These are phyloP conservation scores for Globisporangium alternatum DNA, from an alignment of 352 stramenopile species.

Conservation along the genomic window DNA sequence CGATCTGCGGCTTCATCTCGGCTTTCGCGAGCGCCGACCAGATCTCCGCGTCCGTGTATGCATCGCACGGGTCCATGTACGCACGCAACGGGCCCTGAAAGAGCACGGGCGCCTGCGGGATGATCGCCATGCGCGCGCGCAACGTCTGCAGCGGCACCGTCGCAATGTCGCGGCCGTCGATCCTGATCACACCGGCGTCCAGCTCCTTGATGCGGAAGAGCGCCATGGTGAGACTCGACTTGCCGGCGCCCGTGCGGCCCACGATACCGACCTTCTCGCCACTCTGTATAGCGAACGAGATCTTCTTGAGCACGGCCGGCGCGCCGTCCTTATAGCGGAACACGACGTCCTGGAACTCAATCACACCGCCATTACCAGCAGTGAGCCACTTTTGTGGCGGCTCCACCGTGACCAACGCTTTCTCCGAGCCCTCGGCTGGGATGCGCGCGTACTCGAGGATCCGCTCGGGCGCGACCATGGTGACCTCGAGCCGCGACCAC, in stretches of 20 bases:
- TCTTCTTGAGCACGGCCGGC: conserved; percentile 42
- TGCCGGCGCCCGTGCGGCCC: conserved; percentile 82
- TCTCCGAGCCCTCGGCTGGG: conserved; percentile 19
- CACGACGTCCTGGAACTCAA: conserved; percentile 89
- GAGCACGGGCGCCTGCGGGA: conserved; percentile 91
- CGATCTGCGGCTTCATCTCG: conserved; percentile 48
- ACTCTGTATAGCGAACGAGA: conserved; percentile 74
- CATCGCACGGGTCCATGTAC: conserved; percentile 40
- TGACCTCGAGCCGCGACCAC: conserved; percentile 58
- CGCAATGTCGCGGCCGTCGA: conserved; percentile 91
- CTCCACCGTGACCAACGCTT: conserved; percentile 2
- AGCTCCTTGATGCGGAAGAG: conserved; percentile 94
- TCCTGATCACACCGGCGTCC: conserved; percentile 78
- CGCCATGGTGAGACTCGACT: conserved; percentile 84
- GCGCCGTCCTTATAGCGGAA: conserved; percentile 84
- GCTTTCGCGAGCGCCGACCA: conserved; percentile 34
- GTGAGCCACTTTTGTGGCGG: conserved; percentile 65
- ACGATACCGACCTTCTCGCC: conserved; percentile 91
- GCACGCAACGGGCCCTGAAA: conserved; percentile 90
- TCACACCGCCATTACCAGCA: conserved; percentile 35
- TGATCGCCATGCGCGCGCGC: conserved; percentile 86
- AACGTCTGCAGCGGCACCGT: conserved; percentile 84
- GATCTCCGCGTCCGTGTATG: conserved; percentile 65
- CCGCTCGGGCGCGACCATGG: conserved; percentile 84
- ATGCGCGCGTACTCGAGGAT: conserved; percentile 79